Conservation (phyloP, 2,329 filamentous ascomycete species). For the Colletotrichum orchidophilum region DNA sequence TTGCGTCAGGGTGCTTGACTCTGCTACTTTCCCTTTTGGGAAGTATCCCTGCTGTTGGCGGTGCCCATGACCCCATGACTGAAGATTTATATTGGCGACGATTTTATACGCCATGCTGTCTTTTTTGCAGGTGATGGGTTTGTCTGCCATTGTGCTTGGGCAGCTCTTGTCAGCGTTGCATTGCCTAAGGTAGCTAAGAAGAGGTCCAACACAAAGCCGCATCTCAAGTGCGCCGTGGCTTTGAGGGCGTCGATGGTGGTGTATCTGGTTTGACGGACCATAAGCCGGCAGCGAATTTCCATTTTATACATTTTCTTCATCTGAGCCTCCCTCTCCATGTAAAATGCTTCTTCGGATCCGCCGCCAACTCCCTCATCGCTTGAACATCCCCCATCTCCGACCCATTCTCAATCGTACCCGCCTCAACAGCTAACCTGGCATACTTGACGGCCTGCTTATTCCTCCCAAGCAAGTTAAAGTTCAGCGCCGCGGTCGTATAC, state of each 20-base stretch:
- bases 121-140: neutral
- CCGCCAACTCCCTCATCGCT: slow-evolving; percentile 28
- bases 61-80: neutral
- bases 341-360: slow-evolving; percentile 32
- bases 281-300: neutral
- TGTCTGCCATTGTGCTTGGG: too few relatives aligned
- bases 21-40: neutral
- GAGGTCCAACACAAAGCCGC: too few relatives aligned
- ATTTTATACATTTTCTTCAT: neutral
- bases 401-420: slow-evolving; percentile 39
- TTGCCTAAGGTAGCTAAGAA: too few relatives aligned
- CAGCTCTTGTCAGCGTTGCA: too few relatives aligned
- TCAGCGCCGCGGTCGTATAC: slow-evolving; percentile 49
- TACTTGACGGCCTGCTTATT: slow-evolving; percentile 49
- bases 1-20: neutral
- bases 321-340: slow-evolving; percentile 31
- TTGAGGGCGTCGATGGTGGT: too few relatives aligned
- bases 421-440: slow-evolving; percentile 49
- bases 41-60: neutral
- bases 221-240: too few relatives aligned
- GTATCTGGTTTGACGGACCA: neutral
- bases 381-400: slow-evolving; percentile 19
- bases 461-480: slow-evolving; percentile 50
- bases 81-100: neutral
- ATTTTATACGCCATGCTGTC: neutral